These are phyloP conservation scores for Eleusine coracana DNA, from an alignment of 176 grass and related monocot species.

Conservation along the genomic window DNA sequence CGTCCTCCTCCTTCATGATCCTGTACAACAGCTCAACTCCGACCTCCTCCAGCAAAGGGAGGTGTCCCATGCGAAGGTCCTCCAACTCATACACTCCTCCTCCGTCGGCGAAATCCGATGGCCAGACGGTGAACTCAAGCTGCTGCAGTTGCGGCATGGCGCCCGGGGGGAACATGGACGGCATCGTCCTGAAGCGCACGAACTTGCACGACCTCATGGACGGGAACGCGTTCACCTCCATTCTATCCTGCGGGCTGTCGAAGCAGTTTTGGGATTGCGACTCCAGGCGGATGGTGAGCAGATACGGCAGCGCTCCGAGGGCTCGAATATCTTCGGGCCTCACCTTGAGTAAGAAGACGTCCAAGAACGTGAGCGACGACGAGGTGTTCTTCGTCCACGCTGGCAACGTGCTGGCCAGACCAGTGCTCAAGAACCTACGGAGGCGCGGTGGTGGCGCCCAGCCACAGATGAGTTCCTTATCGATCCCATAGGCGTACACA, in stretches of 20 bases:
- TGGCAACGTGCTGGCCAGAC: background rate
- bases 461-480: background rate
- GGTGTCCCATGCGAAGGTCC: too few relatives aligned
- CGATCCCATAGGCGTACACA: background rate
- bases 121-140: background rate
- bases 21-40: too few relatives aligned
- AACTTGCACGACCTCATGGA: background rate
- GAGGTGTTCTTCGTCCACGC: background rate
- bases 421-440: background rate
- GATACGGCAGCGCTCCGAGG: background rate
- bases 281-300: background rate
- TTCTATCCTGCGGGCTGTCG: background rate
- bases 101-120: background rate
- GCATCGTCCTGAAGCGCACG: background rate
- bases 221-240: background rate
- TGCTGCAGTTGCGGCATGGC: background rate
- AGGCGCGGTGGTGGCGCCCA: background rate
- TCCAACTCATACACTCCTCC: too few relatives aligned
- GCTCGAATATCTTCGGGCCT: background rate
- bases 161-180: background rate
- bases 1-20: too few relatives aligned
- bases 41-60: too few relatives aligned
- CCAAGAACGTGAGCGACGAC: background rate
- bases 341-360: background rate
- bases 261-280: background rate